These are phyloP conservation scores for Mesembryanthemum crystallinum DNA, from an alignment of 148 eudicot genomes.

Conservation along the genomic window DNA sequence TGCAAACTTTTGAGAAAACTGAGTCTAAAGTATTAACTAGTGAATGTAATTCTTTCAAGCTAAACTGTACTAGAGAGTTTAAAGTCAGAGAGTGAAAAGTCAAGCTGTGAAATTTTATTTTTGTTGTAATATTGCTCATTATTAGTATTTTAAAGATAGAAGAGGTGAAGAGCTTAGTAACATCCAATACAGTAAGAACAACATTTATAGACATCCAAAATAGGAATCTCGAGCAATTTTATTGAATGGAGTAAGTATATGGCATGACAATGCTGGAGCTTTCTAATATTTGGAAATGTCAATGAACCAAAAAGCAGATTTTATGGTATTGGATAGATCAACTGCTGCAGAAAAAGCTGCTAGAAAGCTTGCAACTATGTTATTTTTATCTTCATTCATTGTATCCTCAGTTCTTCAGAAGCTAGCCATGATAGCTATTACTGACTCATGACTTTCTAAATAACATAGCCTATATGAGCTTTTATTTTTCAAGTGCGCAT, in stretches of 20 bases:
- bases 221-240: too few species aligned
- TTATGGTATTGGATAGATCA: neutral
- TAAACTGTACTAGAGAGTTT: neutral
- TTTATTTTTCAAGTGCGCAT: neutral
- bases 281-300: neutral
- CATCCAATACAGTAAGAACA: neutral
- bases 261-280: neutral
- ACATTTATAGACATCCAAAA: too few species aligned
- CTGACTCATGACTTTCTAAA: neutral
- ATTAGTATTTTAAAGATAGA: too few species aligned
- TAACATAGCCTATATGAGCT: neutral
- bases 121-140: neutral
- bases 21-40: neutral
- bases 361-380: neutral
- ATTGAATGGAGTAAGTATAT: too few species aligned
- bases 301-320: neutral
- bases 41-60: neutral
- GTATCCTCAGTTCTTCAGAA: neutral
- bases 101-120: neutral
- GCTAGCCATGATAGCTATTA: neutral
- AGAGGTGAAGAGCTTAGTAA: too few species aligned
- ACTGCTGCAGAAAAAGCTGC: neutral
- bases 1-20: neutral
- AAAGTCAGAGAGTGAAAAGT: too few species aligned
- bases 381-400: neutral